Percentiles rank a stretch among this genome's conserved stretches.
Evolutionary conservation across 2,329 filamentous ascomycete species (phyloP).

Genomic region (Botrytis fabae): DNA sequence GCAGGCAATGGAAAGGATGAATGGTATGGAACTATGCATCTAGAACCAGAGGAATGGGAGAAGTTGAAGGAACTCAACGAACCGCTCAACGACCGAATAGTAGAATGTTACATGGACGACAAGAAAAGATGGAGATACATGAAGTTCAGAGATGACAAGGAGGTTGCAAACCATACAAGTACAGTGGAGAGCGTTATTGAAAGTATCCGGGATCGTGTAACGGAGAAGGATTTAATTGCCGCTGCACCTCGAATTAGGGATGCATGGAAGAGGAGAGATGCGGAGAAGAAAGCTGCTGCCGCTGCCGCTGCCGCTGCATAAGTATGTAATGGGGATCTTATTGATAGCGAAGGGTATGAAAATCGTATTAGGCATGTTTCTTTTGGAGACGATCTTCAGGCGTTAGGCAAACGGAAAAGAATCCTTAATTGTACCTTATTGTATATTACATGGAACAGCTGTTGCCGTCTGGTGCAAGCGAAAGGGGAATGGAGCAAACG

Average conservation of each 20-base stretch:
- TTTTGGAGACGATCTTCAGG: not conserved
- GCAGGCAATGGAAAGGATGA: constrained; percentile 56
- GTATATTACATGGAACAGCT: not conserved
- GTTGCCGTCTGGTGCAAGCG: no score
- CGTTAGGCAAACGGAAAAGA: not conserved
- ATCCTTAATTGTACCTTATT: not conserved
- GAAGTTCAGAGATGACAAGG: constrained; percentile 90
- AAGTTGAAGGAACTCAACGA: constrained; percentile 70
- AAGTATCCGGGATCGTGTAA: constrained; percentile 84
- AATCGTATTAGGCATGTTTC: not conserved
- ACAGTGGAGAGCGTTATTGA: constrained; percentile 85
- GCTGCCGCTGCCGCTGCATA: not conserved
- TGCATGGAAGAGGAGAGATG: constrained; percentile 65
- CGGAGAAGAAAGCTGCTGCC: constrained; percentile 25
- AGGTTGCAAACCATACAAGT: constrained; percentile 82
- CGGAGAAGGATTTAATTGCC: constrained; percentile 74
- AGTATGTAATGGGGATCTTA: not conserved
- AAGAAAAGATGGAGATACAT: constrained; percentile 79
- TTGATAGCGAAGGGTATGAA: not conserved
- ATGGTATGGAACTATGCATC: constrained; percentile 64
- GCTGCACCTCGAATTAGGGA: constrained; percentile 71
- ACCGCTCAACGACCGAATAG: constrained; percentile 80
- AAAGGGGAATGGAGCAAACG: not conserved
- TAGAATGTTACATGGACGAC: constrained; percentile 84
- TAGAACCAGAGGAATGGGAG: constrained; percentile 82